phyloP scores from a whole-genome alignment of 1,139 yeast species.

The Pichia sp. region DNA sequence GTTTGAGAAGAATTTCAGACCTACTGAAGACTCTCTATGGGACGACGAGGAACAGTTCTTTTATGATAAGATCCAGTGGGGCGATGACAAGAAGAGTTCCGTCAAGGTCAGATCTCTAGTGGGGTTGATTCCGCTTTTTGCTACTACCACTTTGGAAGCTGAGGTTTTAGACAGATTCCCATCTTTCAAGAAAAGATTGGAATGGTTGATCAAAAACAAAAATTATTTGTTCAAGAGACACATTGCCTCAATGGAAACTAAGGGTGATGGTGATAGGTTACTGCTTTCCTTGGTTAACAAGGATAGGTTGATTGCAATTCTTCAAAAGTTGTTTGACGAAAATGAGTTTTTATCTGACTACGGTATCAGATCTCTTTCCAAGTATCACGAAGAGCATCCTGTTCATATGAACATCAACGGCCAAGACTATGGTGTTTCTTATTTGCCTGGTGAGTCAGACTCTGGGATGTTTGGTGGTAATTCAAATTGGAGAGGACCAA shows the following conservation, averaged over 20 bases:
- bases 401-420: slow-evolving; percentile 85
- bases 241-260: slow-evolving; percentile 79
- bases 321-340: slow-evolving; percentile 82
- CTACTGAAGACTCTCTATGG: slow-evolving; percentile 72
- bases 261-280: slow-evolving; percentile 85
- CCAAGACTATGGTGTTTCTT: slow-evolving; percentile 65
- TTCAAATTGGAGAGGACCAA: slow-evolving; percentile 98
- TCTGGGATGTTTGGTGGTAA: slow-evolving; percentile 97
- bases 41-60: slow-evolving; percentile 86
- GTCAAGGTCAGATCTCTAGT: slow-evolving; percentile 88
- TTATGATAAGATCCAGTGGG: slow-evolving; percentile 90
- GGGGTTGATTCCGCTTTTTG: slow-evolving; percentile 90
- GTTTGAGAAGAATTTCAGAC: slow-evolving; percentile 35
- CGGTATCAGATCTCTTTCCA: slow-evolving; percentile 88
- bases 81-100: slow-evolving; percentile 63
- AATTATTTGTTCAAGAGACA: slow-evolving; percentile 75
- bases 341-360: slow-evolving; percentile 80
- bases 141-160: slow-evolving; percentile 86
- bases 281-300: slow-evolving; percentile 77
- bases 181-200: slow-evolving; percentile 76
- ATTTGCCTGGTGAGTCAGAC: slow-evolving; percentile 90
- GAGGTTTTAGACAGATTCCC: slow-evolving; percentile 77
- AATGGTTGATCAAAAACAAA: slow-evolving; percentile 80
- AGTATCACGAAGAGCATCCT: slow-evolving; percentile 82
- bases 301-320: slow-evolving; percentile 72